Base-by-base conservation (phyloP, 495 filamentous ascomycete species). In the Copromyces sp. region DNA sequence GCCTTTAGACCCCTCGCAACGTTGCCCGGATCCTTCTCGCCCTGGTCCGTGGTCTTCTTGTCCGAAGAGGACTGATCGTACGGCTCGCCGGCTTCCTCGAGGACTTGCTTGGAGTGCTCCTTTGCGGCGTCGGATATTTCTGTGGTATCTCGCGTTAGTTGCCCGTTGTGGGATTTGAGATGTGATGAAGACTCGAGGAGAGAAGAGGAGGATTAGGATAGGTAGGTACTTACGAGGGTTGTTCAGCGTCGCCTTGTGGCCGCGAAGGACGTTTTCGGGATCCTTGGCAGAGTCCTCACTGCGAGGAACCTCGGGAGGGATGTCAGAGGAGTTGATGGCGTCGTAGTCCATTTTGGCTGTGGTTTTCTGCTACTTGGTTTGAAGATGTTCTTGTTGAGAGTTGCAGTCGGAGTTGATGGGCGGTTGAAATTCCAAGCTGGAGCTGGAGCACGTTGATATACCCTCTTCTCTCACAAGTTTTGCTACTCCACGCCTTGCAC, bases 211-310 rank as follows among this genome's bases (percentile, higher is more conserved):
- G 53, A n/a, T 24, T 17, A 39, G 47, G 12, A 42, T 39, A 39
- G 8, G 17, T 39, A 14, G 71, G 39, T 20, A 72, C 79, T 44
- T 68, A 86, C 84, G 78, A 40, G 84, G 84, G 69, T 86, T 86
- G 75, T 78, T 79, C 47, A 86, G 74, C 68, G 81, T 84, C 37
- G 84, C 84, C 76, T 85, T 86, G 80, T 86, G 84, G 45, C 83
- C 84, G 69, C 84, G 80, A 61, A 83, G 76, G 53, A 85, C 77
- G 70, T 85, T 84, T 65, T 84, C 82, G 41, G 74, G 71, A 73
- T 82, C 77, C 24, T 35, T 69, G 1, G 69, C 70, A 2, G 20
- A 71, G 16, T 76, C 75, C 8, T 71, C 77, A 11, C 20, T 37
- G 69, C 9, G 53, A 4, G 72, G 68, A 65, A 77, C 75, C 42